A percentile compares a stretch with the other conserved stretches of the same genome.
Evolutionary conservation across 352 stramenopile species (phyloP).

Genomic region (Phytophthora meadii): DNA sequence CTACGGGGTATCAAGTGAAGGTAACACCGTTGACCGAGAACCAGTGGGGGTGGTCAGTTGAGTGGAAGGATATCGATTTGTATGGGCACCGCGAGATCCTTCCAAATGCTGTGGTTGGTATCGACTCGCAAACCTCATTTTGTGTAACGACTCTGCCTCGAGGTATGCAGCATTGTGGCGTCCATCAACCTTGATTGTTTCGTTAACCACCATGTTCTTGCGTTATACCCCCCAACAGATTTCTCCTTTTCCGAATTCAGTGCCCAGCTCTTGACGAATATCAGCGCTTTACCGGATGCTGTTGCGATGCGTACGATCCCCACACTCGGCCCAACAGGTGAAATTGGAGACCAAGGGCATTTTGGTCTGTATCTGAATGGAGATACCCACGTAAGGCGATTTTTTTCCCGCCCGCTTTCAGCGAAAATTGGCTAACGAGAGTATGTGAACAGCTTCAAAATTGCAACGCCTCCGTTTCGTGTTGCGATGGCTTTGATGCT

Average conservation of each 20-base stretch:
- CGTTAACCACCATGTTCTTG: background rate
- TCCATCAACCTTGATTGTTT: background rate
- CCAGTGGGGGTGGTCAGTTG: constrained; percentile 23
- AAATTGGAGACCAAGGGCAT: constrained; percentile 90
- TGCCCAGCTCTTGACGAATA: constrained; percentile 76
- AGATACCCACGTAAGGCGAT: constrained; percentile 64
- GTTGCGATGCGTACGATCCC: constrained; percentile 39
- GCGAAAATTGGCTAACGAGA: background rate
- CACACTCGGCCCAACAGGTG: constrained; percentile 82
- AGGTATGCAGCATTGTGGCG: constrained; percentile 35
- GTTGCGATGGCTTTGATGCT: constrained; percentile 77
- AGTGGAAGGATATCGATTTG: constrained; percentile 82
- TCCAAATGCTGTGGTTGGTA: constrained; percentile 59
- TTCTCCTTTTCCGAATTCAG: constrained; percentile 82
- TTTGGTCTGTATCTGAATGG: constrained; percentile 92
- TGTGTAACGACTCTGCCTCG: constrained; percentile 60
- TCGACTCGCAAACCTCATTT: constrained; percentile 45
- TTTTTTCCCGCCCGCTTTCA: background rate
- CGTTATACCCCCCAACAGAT: constrained; percentile 49
- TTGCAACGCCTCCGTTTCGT: constrained; percentile 89
- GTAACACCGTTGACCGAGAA: constrained; percentile 86
- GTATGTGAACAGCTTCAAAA: constrained; percentile 75
- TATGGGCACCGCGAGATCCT: constrained; percentile 79
- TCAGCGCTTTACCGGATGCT: constrained; percentile 50
- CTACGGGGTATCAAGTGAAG: constrained; percentile 77